Conservation (phyloP, 1,284 basidiomycete species). For the Ganoderma boninense region DNA sequence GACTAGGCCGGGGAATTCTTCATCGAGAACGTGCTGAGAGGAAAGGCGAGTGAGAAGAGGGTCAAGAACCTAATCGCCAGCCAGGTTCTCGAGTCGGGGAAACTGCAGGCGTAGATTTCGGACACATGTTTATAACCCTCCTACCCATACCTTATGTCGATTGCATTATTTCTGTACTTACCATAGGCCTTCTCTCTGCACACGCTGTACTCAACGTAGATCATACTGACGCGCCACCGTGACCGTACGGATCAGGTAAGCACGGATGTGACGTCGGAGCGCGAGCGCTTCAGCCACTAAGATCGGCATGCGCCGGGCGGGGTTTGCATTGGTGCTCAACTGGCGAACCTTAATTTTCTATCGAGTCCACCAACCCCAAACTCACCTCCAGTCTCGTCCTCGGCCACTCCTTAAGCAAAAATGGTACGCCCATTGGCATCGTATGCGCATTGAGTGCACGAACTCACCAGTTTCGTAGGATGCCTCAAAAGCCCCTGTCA, state of each 20-base stretch:
- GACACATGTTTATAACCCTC: not conserved
- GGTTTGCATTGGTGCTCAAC: constrained; percentile 25
- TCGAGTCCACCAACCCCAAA: constrained; percentile 40
- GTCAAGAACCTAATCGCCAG: constrained; percentile 45
- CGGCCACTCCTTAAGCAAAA: constrained; percentile 34
- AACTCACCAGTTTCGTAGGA: constrained; percentile 54
- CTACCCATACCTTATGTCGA: too few species aligned
- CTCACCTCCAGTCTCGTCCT: constrained; percentile 35
- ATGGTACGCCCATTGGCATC: constrained; percentile 34
- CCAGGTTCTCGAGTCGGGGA: constrained; percentile 24
- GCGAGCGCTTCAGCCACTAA: constrained; percentile 11
- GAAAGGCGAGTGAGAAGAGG: constrained; percentile 58
- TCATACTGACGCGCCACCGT: too few species aligned
- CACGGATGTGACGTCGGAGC: too few species aligned
- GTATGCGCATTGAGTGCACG: not conserved
- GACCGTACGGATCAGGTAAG: too few species aligned
- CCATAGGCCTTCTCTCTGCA: not conserved
- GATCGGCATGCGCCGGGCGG: constrained; percentile 33
- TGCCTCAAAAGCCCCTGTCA: constrained; percentile 90
- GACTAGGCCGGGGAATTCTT: constrained; percentile 89
- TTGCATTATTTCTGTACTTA: not conserved
- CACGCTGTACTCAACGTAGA: too few species aligned
- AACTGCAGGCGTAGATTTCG: constrained; percentile 9
- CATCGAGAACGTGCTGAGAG: constrained; percentile 87
- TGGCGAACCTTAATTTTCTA: constrained; percentile 41